Percentiles rank a stretch among this genome's conserved stretches.
Conservation (phyloP, 495 filamentous ascomycete species). For the Penicillium atrosanguineum region DNA sequence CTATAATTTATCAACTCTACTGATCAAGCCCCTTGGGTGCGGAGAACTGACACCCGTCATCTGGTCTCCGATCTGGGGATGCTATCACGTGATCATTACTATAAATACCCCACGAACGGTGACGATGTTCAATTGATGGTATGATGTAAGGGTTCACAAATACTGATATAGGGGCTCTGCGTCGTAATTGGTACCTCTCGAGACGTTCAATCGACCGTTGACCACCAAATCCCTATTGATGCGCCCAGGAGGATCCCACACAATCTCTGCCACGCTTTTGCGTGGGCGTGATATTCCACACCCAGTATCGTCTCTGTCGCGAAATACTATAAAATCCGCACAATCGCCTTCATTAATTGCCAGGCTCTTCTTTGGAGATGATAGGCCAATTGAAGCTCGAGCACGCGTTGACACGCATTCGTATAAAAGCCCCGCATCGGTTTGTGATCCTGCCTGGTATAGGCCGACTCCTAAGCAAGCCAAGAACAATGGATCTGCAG, state of each 20-base stretch:
- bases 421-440: slow-evolving; percentile 58
- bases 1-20: background rate
- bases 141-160: background rate
- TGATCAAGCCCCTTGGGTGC: background rate
- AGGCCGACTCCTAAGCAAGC: slow-evolving; percentile 64
- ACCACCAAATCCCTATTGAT: slow-evolving; percentile 25
- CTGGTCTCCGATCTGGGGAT: background rate
- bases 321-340: slow-evolving; percentile 30
- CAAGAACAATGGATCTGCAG: slow-evolving; percentile 64
- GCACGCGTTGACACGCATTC: slow-evolving; percentile 62
- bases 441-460: slow-evolving; percentile 63
- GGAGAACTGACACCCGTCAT: background rate
- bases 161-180: background rate
- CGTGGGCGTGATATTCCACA: slow-evolving; percentile 26
- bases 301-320: slow-evolving; percentile 32
- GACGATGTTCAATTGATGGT: background rate
- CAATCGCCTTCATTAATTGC: slow-evolving; percentile 9
- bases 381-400: slow-evolving; percentile 38
- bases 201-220: slow-evolving; percentile 18
- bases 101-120: background rate
- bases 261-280: slow-evolving; percentile 33
- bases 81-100: background rate
- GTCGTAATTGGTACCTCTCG: background rate
- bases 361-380: background rate
- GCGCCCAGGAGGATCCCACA: slow-evolving; percentile 37